Conservation (phyloP, 208 protist genomes). For the Leishmania braziliensis region DNA sequence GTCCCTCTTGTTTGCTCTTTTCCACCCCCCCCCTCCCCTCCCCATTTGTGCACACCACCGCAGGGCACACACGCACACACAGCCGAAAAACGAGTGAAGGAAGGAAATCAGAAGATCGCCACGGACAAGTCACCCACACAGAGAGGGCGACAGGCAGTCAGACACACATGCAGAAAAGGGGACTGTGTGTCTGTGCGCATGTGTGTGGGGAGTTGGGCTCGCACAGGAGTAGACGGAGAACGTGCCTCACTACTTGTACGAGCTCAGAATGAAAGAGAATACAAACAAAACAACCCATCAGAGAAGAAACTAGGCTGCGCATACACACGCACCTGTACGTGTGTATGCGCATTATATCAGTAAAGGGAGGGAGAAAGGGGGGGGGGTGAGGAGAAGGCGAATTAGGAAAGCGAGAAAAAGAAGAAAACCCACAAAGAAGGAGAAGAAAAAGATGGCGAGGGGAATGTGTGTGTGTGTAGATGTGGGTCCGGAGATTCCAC, state of each 20-base stretch:
- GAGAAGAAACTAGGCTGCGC: background rate
- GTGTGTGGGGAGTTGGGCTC: background rate
- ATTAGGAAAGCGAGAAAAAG: background rate
- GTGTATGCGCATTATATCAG: background rate
- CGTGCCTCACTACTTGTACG: conserved; percentile 15
- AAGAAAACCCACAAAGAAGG: conserved; percentile 13
- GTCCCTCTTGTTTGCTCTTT: background rate
- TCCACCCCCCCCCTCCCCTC: background rate
- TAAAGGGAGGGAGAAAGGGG: background rate
- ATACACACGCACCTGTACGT: background rate
- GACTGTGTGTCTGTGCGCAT: background rate
- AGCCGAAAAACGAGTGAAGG: background rate
- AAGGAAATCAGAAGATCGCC: background rate
- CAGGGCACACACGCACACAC: background rate
- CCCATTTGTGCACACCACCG: too few species aligned
- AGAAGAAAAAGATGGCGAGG: conserved; percentile 1
- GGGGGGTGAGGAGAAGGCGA: background rate
- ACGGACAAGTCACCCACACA: too few species aligned
- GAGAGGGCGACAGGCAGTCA: background rate
- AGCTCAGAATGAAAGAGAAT: background rate
- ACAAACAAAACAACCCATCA: background rate
- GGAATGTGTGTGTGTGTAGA: background rate
- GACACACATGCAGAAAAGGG: background rate
- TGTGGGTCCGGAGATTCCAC: background rate
- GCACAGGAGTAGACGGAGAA: conserved; percentile 14